A percentile compares a stretch with the other conserved stretches of the same genome.
These are phyloP conservation scores for Aristolochia contorta DNA, from an alignment of 164 flowering plant genomes.

Conservation along the genomic window DNA sequence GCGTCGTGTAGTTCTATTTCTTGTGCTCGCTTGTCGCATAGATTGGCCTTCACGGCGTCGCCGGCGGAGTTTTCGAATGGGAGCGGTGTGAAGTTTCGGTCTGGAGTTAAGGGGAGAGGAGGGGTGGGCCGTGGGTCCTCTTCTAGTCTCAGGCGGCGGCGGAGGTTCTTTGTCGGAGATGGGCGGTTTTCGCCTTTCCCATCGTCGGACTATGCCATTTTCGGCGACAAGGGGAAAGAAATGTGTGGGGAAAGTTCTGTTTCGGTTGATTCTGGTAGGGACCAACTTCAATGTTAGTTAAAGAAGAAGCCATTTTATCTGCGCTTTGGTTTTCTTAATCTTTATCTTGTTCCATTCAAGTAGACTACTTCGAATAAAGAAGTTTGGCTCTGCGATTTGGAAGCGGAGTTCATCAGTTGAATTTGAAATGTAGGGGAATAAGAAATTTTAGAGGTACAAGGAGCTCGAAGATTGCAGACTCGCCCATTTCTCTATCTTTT, in stretches of 20 bases:
- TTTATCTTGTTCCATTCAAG: too few species aligned
- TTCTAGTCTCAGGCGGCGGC: constrained; percentile 25
- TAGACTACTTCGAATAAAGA: too few species aligned
- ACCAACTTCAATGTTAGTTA: constrained; percentile 11
- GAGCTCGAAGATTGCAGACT: too few species aligned
- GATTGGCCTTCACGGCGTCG: constrained; percentile 5
- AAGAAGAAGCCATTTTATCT: not conserved
- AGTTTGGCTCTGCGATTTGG: too few species aligned
- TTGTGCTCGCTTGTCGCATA: constrained; percentile 11
- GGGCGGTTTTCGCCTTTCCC: constrained; percentile 17
- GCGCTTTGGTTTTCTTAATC: not conserved
- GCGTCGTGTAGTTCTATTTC: constrained; percentile 38
- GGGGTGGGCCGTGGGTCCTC: constrained; percentile 23
- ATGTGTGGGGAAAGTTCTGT: constrained; percentile 13
- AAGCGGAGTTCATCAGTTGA: too few species aligned
- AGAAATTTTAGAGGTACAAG: too few species aligned
- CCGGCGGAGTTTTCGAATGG: constrained; percentile 1
- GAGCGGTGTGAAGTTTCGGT: constrained; percentile 7
- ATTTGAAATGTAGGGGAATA: too few species aligned
- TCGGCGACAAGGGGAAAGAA: constrained; percentile 4
- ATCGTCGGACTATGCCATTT: constrained; percentile 17
- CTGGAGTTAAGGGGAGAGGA: constrained; percentile 42
- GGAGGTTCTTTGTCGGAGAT: constrained; percentile 13
- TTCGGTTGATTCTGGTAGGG: constrained; percentile 7
- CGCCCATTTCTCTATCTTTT: too few species aligned